phyloP scores from a whole-genome alignment of 768 basidiomycete genomes.

The Dacryopinax primogenitus region DNA sequence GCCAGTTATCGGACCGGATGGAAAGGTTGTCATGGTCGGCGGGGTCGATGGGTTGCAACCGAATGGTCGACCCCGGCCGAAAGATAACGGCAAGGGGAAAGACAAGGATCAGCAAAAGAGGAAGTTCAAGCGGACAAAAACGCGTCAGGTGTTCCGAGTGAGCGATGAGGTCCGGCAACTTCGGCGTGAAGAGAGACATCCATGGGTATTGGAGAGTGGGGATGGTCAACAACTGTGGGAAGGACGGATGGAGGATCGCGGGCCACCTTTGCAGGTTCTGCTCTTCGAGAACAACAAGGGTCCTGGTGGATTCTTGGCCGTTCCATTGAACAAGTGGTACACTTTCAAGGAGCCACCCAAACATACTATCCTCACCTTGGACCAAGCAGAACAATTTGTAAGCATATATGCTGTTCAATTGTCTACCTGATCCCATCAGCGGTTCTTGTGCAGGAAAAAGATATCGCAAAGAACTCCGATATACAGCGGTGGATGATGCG shows the following conservation, averaged over 20 bases:
- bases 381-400: constrained; percentile 40
- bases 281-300: constrained; percentile 48
- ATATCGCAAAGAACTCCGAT: constrained; percentile 60
- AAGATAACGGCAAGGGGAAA: constrained; percentile 21
- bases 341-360: constrained; percentile 80
- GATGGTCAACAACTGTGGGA: constrained; percentile 61
- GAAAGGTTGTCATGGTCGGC: constrained; percentile 69
- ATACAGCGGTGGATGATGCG: constrained; percentile 58
- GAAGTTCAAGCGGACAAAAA: constrained; percentile 68
- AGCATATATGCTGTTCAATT: constrained; percentile 18
- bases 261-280: constrained; percentile 70
- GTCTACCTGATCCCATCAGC: constrained; percentile 18
- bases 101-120: constrained; percentile 26
- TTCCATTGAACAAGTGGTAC: constrained; percentile 81
- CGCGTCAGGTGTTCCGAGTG: constrained; percentile 65
- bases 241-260: constrained; percentile 66
- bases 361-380: constrained; percentile 54
- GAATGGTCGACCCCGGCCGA: constrained; percentile 37
- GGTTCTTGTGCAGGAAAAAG: constrained; percentile 33
- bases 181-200: constrained; percentile 73
- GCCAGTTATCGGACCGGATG: constrained; percentile 64
- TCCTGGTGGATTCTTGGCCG: constrained; percentile 79
- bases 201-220: constrained; percentile 84
- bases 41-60: constrained; percentile 47
- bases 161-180: constrained; percentile 66